phyloP scores from a whole-genome alignment of 1,284 basidiomycete genomes.

The Ustilago sp. region DNA sequence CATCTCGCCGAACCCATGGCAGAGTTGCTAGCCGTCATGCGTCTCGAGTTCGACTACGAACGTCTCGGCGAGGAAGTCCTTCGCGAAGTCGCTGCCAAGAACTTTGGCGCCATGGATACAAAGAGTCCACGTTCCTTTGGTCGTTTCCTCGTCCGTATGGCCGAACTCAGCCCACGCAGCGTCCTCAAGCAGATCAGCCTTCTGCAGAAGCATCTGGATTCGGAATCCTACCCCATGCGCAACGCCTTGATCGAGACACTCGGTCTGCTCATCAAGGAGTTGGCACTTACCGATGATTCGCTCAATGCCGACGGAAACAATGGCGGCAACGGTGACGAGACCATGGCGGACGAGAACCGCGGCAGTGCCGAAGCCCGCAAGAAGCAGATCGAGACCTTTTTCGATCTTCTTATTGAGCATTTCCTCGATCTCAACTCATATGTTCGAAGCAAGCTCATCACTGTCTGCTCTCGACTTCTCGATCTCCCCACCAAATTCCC shows the following conservation, averaged over 20 bases:
- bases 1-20: constrained; percentile 95
- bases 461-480: constrained; percentile 78
- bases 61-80: constrained; percentile 92
- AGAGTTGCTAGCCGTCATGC: constrained; percentile 83
- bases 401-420: constrained; percentile 85
- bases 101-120: constrained; percentile 83
- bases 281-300: constrained; percentile 59
- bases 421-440: constrained; percentile 90
- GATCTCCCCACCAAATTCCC: constrained; percentile 85
- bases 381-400: constrained; percentile 86
- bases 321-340: constrained; percentile 18
- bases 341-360: constrained; percentile 49
- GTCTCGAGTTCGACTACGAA: constrained; percentile 87
- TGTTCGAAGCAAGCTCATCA: constrained; percentile 87
- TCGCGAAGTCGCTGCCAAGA: constrained; percentile 82
- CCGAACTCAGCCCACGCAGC: constrained; percentile 84
- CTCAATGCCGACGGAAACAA: constrained; percentile 35
- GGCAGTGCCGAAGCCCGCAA: constrained; percentile 74
- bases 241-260: constrained; percentile 71
- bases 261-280: constrained; percentile 71
- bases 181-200: constrained; percentile 91
- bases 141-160: constrained; percentile 83
- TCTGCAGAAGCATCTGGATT: constrained; percentile 86
- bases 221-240: constrained; percentile 96
- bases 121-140: constrained; percentile 90